Evolutionary conservation across 805 yeast genomes (phyloP).

Genomic region (Debaryomyces maramus): DNA sequence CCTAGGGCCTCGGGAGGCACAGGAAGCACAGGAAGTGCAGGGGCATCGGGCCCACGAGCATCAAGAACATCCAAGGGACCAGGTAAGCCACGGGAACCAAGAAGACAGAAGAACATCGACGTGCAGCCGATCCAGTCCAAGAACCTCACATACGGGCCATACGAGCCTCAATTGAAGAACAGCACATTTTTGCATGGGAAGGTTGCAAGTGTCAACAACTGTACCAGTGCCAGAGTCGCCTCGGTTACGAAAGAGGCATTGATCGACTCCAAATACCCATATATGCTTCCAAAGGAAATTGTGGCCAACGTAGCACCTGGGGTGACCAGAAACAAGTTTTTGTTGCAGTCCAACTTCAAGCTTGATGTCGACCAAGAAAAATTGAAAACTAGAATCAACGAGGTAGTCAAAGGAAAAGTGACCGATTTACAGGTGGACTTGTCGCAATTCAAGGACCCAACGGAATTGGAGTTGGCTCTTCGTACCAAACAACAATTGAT

Average conservation of each 20-base stretch:
- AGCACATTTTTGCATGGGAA: constrained; percentile 41
- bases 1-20: not conserved
- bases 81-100: constrained; percentile 1
- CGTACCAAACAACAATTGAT: constrained; percentile 18
- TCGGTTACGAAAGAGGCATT: constrained; percentile 41
- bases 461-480: constrained; percentile 13
- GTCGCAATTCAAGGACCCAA: constrained; percentile 7
- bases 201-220: constrained; percentile 27
- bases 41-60: not conserved
- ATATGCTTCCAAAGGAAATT: constrained; percentile 34
- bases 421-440: constrained; percentile 12
- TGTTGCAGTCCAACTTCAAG: constrained; percentile 31
- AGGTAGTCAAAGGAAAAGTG: constrained; percentile 34
- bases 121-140: constrained; percentile 5
- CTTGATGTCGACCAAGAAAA: constrained; percentile 21
- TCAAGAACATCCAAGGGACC: not conserved
- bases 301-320: constrained; percentile 19
- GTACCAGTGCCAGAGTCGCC: constrained; percentile 35
- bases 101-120: constrained; percentile 4
- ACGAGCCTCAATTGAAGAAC: constrained; percentile 21
- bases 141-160: constrained; percentile 11
- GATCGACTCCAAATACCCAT: constrained; percentile 42
- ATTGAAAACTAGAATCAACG: constrained; percentile 25
- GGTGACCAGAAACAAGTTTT: constrained; percentile 28
- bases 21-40: not conserved